Conservation (phyloP, 148 eudicot genomes). For the Camellia japonica region DNA sequence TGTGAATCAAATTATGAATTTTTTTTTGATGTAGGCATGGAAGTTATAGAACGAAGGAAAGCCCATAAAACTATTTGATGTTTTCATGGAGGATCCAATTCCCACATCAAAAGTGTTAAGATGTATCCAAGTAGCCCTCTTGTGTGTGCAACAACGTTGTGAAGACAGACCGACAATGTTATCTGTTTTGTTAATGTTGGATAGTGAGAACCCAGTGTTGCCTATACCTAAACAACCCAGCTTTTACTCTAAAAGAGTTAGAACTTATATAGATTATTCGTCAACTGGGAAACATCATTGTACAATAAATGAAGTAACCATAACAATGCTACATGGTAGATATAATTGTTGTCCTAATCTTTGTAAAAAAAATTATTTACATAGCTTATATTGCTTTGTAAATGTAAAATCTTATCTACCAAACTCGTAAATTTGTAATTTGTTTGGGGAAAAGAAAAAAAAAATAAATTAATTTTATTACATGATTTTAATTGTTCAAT, state of each 20-base stretch:
- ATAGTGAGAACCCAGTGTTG: background rate
- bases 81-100: background rate
- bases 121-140: background rate
- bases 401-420: background rate
- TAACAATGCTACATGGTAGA: background rate
- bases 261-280: background rate
- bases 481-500: background rate
- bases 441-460: background rate
- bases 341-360: background rate
- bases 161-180: constrained; percentile 4
- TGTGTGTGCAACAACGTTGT: background rate
- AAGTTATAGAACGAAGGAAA: background rate
- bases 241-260: background rate
- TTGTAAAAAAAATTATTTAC: background rate
- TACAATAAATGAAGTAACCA: background rate
- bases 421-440: background rate
- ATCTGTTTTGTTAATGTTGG: background rate
- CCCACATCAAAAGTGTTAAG: background rate
- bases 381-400: background rate
- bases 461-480: too few relatives aligned
- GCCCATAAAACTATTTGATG: constrained; percentile 3
- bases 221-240: constrained; percentile 4
- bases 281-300: background rate
- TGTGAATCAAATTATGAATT: background rate
- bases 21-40: background rate